Evolutionary conservation across 73 alveolate species (phyloP).

Genomic region (Blepharisma stoltei): DNA sequence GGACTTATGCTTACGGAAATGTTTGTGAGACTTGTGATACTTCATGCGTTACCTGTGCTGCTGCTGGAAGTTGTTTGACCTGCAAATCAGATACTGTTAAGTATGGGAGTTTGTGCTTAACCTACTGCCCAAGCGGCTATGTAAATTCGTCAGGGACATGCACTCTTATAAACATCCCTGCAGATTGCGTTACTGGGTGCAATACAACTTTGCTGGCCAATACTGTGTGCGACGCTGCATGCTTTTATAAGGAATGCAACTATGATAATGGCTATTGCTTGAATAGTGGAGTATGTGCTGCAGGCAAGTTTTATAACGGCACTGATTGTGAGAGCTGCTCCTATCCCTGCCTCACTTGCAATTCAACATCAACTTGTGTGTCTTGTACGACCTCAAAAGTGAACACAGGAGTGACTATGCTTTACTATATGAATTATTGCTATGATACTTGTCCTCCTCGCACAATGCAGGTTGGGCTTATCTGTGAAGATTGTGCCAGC

Average conservation of each 20-base stretch:
- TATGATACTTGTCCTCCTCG: conserved; percentile 15
- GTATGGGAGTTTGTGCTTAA: not conserved
- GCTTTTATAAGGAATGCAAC: not conserved
- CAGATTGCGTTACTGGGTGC: conserved; percentile 38
- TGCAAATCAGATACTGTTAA: conserved; percentile 1
- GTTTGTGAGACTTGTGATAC: conserved; percentile 7
- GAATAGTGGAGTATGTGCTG: conserved; percentile 19
- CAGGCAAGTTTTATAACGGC: conserved; percentile 23
- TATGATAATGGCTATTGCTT: conserved; percentile 25
- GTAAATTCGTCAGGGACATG: not conserved
- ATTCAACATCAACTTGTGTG: conserved; percentile 32
- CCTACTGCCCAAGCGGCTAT: conserved; percentile 22
- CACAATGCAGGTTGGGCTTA: conserved; percentile 12
- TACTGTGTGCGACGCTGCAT: not conserved
- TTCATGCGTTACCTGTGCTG: conserved; percentile 29
- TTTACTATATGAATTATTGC: not conserved
- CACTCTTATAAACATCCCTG: conserved; percentile 16
- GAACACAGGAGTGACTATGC: conserved; percentile 5
- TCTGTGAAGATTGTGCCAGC: not conserved
- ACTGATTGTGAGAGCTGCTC: conserved; percentile 14
- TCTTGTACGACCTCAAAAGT: conserved; percentile 17
- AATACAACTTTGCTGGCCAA: not conserved
- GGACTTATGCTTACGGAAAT: conserved; percentile 29
- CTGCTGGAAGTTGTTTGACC: not conserved
- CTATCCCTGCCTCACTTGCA: conserved; percentile 34